phyloP scores from a whole-genome alignment of 164 flowering plant species.

The Piper betle region DNA sequence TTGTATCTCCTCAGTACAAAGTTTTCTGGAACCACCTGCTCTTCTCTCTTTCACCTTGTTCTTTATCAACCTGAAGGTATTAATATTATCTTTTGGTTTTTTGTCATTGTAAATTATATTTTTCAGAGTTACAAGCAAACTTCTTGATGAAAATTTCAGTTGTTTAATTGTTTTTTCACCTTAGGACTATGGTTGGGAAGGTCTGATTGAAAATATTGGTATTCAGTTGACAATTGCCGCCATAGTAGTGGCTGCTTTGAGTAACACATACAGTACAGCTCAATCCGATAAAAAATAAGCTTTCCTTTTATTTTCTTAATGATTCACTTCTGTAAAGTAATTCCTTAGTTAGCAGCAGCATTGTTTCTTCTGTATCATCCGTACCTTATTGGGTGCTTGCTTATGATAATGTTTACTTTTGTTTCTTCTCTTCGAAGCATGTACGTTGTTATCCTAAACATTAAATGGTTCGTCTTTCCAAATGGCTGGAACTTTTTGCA shows the following conservation, averaged over 20 bases:
- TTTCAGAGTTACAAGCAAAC: neutral
- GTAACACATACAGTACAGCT: slow-evolving; percentile 40
- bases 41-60: slow-evolving; percentile 62
- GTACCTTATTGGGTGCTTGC: too few relatives aligned
- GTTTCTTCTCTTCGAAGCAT: too few relatives aligned
- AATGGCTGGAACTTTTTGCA: too few relatives aligned
- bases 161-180: slow-evolving; percentile 1
- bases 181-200: slow-evolving; percentile 52
- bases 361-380: too few relatives aligned
- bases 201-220: slow-evolving; percentile 38
- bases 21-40: slow-evolving; percentile 61
- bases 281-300: slow-evolving; percentile 36
- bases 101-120: neutral
- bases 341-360: too few relatives aligned
- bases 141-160: neutral
- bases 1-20: slow-evolving; percentile 61
- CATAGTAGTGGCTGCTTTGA: slow-evolving; percentile 50
- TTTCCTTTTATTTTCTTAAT: too few relatives aligned
- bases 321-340: too few relatives aligned
- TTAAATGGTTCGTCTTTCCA: too few relatives aligned
- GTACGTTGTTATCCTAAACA: too few relatives aligned
- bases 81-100: neutral
- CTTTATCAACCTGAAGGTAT: slow-evolving; percentile 59
- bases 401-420: too few relatives aligned
- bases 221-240: slow-evolving; percentile 45